These are phyloP conservation scores for Chrysoporthe austroafricana DNA, from an alignment of 2,329 filamentous ascomycete species.

Conservation along the genomic window DNA sequence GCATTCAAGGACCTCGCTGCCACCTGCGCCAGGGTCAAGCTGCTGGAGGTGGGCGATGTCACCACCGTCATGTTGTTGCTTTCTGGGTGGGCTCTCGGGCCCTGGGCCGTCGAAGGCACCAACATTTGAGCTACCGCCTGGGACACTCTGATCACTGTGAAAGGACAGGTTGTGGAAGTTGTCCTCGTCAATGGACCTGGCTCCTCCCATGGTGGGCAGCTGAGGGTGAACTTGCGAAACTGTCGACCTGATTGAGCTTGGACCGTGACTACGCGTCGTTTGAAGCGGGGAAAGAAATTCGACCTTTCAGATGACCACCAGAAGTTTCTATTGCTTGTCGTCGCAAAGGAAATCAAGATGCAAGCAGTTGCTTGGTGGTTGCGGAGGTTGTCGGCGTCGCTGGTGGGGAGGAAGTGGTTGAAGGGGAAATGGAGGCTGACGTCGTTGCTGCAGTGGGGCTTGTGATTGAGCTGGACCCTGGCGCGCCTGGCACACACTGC, in stretches of 20 bases:
- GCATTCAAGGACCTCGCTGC: constrained; percentile 77
- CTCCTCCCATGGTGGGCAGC: constrained; percentile 37
- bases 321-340: not conserved
- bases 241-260: not conserved
- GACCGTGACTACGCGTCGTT: not conserved
- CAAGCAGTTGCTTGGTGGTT: not conserved
- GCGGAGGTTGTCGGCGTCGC: not conserved
- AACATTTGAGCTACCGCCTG: constrained; percentile 38
- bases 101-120: constrained; percentile 29
- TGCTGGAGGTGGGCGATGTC: constrained; percentile 54
- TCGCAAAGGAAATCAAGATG: not conserved
- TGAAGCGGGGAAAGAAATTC: not conserved
- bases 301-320: not conserved
- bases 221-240: constrained; percentile 9
- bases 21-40: constrained; percentile 65
- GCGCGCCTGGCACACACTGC: not conserved
- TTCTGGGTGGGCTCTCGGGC: constrained; percentile 38
- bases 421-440: constrained; percentile 9
- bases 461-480: constrained; percentile 8
- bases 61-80: constrained; percentile 44
- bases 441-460: constrained; percentile 11
- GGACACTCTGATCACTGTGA: constrained; percentile 64
- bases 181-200: constrained; percentile 56
- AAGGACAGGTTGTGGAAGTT: constrained; percentile 84
- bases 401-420: constrained; percentile 1